Conservation (phyloP, 768 basidiomycete genomes). For the Lanmaoa rubissima region DNA sequence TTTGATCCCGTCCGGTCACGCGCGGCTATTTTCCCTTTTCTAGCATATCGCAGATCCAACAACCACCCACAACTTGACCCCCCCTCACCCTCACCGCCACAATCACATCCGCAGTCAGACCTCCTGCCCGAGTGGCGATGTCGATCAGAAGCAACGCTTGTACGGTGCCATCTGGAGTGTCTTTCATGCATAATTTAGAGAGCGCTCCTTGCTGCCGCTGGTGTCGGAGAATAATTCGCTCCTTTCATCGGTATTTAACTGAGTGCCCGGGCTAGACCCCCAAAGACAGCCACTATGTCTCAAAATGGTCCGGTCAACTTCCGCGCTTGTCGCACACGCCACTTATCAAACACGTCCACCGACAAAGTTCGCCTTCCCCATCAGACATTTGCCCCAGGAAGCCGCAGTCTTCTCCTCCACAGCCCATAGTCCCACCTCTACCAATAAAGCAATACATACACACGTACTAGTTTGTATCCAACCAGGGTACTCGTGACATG, state of each 20-base stretch:
- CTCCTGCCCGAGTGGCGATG: too few species aligned
- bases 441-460: slow-evolving; percentile 1
- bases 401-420: background rate
- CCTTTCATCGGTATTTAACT: slow-evolving; percentile 2
- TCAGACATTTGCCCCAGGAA: slow-evolving; percentile 5
- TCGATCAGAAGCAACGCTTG: too few species aligned
- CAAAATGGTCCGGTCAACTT: slow-evolving; percentile 21
- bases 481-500: slow-evolving; percentile 8
- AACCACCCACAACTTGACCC: background rate
- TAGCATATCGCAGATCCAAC: slow-evolving; percentile 21
- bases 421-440: background rate
- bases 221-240: slow-evolving; percentile 5
- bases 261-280: slow-evolving; percentile 17
- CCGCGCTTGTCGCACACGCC: slow-evolving; percentile 37
- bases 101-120: slow-evolving; percentile 1
- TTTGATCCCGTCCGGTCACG: slow-evolving; percentile 26
- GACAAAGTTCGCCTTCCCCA: slow-evolving; percentile 21
- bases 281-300: slow-evolving; percentile 23
- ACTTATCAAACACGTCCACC: slow-evolving; percentile 27
- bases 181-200: too few species aligned
- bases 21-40: slow-evolving; percentile 19
- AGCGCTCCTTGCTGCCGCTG: slow-evolving; percentile 12
- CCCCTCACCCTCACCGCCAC: background rate
- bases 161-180: too few species aligned
- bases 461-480: background rate